Evolutionary conservation across 1,284 basidiomycete species (phyloP).

Genomic region (Apiotrichum siamense): DNA sequence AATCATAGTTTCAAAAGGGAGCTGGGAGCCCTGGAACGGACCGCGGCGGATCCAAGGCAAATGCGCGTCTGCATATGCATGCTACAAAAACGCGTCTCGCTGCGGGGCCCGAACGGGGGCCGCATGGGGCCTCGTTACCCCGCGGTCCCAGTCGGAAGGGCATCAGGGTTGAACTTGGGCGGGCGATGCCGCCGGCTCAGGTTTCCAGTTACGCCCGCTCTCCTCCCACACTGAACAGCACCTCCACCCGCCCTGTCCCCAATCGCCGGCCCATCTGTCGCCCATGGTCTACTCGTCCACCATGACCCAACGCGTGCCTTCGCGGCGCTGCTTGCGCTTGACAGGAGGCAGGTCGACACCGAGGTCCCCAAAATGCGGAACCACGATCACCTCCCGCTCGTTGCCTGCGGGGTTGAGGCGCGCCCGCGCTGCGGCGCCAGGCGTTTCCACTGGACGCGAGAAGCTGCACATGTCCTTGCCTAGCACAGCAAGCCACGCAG

Average conservation of each 20-base stretch:
- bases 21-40: too few relatives aligned
- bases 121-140: too few relatives aligned
- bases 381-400: constrained; percentile 54
- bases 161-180: too few relatives aligned
- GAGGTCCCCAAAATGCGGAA: constrained; percentile 73
- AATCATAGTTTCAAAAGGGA: too few relatives aligned
- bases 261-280: too few relatives aligned
- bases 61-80: too few relatives aligned
- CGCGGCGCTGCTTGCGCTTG: constrained; percentile 50
- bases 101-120: too few relatives aligned
- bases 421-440: constrained; percentile 25
- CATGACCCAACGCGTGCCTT: constrained; percentile 47
- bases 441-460: constrained; percentile 73
- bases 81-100: too few relatives aligned
- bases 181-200: too few relatives aligned
- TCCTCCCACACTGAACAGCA: background rate
- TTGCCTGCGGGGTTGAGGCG: constrained; percentile 29
- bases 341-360: constrained; percentile 79
- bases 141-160: too few relatives aligned
- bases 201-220: too few relatives aligned
- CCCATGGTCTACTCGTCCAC: constrained; percentile 23
- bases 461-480: constrained; percentile 79
- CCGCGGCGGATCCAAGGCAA: too few relatives aligned
- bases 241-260: background rate
- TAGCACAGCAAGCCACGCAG: constrained; percentile 77